Percentiles rank a stretch among this genome's conserved stretches.
Evolutionary conservation across 768 basidiomycete species (phyloP).

Genomic region (Suillus sp.): DNA sequence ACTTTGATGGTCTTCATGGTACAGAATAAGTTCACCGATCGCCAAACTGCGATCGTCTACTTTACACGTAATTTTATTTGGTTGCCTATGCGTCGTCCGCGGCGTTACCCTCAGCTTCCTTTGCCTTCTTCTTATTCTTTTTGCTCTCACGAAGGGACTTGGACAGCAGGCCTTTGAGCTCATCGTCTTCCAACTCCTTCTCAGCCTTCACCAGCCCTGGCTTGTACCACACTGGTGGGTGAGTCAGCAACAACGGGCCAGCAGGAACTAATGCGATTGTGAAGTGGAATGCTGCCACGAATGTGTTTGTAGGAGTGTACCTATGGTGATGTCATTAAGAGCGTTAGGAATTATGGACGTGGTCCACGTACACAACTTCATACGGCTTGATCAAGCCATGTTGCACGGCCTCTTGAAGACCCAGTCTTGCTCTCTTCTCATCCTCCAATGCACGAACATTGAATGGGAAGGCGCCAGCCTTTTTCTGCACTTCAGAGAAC

Average conservation of each 20-base stretch:
- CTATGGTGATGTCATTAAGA: constrained; percentile 37
- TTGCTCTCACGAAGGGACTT: constrained; percentile 85
- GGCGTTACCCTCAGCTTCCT: constrained; percentile 46
- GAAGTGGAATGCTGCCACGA: constrained; percentile 96
- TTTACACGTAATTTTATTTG: background rate
- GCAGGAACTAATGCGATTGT: constrained; percentile 91
- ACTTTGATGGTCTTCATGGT: constrained; percentile 19
- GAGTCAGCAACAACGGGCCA: constrained; percentile 86
- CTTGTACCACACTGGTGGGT: constrained; percentile 91
- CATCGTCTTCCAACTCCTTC: constrained; percentile 87
- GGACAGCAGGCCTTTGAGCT: constrained; percentile 75
- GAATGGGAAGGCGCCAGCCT: constrained; percentile 98
- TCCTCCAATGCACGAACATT: constrained; percentile 93
- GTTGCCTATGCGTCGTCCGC: background rate
- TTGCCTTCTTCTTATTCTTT: constrained; percentile 87
- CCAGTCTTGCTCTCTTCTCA: constrained; percentile 94
- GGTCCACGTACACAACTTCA: constrained; percentile 78
- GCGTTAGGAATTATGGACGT: background rate
- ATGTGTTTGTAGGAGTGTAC: constrained; percentile 79
- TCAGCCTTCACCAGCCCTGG: constrained; percentile 87
- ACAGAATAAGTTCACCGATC: constrained; percentile 14
- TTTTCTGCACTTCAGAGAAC: constrained; percentile 97
- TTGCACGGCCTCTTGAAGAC: constrained; percentile 93
- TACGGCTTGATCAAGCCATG: constrained; percentile 93
- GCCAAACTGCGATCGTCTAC: constrained; percentile 21